These are phyloP conservation scores for Pleochaeta shiraiana DNA, from an alignment of 2,329 filamentous ascomycete genomes.

Conservation along the genomic window DNA sequence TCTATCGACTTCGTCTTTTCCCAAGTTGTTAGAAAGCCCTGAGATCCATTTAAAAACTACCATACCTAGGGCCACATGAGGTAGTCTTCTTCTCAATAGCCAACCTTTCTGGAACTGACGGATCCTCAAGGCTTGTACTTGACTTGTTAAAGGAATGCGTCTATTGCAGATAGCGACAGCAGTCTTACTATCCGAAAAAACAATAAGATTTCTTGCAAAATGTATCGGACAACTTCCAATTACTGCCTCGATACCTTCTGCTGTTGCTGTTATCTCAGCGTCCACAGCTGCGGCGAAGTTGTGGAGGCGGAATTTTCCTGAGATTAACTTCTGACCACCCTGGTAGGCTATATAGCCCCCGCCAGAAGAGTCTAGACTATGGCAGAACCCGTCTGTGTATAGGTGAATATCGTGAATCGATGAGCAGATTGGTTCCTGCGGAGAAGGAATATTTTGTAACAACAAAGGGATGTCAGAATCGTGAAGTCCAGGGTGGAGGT, in stretches of 20 bases:
- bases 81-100: too few species aligned
- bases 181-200: too few species aligned
- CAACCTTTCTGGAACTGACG: too few species aligned
- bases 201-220: too few species aligned
- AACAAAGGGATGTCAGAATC: not conserved
- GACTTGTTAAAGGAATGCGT: not conserved
- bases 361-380: not conserved
- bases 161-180: not conserved
- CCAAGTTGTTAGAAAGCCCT: not conserved
- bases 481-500: not conserved
- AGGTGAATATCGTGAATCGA: not conserved
- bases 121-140: not conserved
- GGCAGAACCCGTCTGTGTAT: too few species aligned
- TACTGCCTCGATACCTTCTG: too few species aligned
- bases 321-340: too few species aligned
- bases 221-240: too few species aligned
- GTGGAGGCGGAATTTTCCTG: too few species aligned
- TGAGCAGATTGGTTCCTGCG: not conserved
- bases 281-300: too few species aligned
- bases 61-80: not conserved
- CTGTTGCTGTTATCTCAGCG: too few species aligned
- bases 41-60: not conserved
- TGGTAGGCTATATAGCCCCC: not conserved
- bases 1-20: not conserved
- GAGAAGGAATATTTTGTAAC: not conserved